phyloP scores from a whole-genome alignment of 176 grass and related monocot genomes.

The Calamus simplicifolius region DNA sequence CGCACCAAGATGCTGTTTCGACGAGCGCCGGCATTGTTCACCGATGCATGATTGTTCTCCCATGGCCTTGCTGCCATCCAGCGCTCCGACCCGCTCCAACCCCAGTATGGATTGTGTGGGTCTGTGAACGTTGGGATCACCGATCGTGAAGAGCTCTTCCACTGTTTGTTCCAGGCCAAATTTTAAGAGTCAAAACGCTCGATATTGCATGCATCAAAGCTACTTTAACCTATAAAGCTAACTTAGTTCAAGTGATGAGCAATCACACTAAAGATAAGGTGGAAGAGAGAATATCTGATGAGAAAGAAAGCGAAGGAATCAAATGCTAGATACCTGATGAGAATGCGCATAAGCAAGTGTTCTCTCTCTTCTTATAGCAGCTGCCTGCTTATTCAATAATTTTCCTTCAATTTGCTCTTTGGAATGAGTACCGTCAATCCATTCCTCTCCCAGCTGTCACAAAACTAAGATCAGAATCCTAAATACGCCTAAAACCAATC shows the following conservation, averaged over 20 bases:
- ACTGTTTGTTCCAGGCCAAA: slow-evolving; percentile 50
- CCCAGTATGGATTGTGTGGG: slow-evolving; percentile 82
- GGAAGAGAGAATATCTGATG: neutral
- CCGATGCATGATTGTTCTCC: slow-evolving; percentile 32
- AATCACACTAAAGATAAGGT: no score
- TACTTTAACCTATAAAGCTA: no score
- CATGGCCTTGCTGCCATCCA: slow-evolving; percentile 82
- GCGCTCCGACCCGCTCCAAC: slow-evolving; percentile 96
- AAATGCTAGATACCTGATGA: slow-evolving; percentile 54
- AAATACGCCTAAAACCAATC: no score
- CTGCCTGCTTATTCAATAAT: slow-evolving; percentile 72
- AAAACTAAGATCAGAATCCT: neutral
- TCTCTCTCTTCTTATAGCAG: slow-evolving; percentile 77
- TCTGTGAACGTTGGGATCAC: slow-evolving; percentile 57
- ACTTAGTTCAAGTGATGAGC: no score
- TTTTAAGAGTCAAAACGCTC: no score
- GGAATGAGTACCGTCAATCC: slow-evolving; percentile 77
- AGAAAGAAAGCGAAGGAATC: slow-evolving; percentile 10
- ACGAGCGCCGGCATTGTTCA: slow-evolving; percentile 4
- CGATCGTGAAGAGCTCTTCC: slow-evolving; percentile 57
- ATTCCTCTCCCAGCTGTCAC: slow-evolving; percentile 68
- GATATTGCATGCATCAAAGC: no score
- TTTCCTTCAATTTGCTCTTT: slow-evolving; percentile 69
- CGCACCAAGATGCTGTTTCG: slow-evolving; percentile 24
- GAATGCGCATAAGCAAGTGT: slow-evolving; percentile 94